These are phyloP conservation scores for Myriosclerotinia curreyana DNA, from an alignment of 2,329 filamentous ascomycete genomes.

Conservation along the genomic window DNA sequence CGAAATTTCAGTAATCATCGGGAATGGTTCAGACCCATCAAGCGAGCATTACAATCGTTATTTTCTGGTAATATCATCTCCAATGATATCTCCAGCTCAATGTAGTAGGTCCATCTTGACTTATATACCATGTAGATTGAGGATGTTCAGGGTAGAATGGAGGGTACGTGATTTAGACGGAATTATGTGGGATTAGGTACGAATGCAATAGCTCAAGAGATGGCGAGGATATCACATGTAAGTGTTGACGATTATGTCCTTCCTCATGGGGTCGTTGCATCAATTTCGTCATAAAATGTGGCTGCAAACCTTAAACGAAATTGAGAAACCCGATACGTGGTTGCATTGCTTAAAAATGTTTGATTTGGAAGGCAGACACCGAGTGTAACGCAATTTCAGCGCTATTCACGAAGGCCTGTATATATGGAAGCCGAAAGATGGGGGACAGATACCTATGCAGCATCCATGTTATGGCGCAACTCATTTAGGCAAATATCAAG, in stretches of 20 bases:
- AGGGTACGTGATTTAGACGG: neutral
- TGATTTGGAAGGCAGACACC: neutral
- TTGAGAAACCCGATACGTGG: neutral
- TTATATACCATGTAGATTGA: too few species aligned
- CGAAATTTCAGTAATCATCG: too few species aligned
- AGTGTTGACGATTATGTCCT: neutral
- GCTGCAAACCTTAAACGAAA: neutral
- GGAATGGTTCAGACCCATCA: too few species aligned
- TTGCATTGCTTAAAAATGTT: neutral
- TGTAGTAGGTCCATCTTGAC: too few species aligned
- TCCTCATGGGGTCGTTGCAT: neutral
- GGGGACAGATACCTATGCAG: neutral
- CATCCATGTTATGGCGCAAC: neutral
- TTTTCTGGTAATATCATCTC: too few species aligned
- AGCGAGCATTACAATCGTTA: too few species aligned
- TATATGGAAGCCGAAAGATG: neutral
- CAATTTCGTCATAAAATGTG: neutral
- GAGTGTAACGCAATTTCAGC: neutral
- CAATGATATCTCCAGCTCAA: too few species aligned
- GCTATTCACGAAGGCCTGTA: too few species aligned
- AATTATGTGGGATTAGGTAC: neutral
- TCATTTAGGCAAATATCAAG: conserved; percentile 12
- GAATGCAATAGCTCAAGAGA: neutral
- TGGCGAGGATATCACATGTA: neutral
- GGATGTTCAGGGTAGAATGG: too few species aligned